Evolutionary conservation across 495 filamentous ascomycete genomes (phyloP).

Genomic region (Amorphotheca resinae): DNA sequence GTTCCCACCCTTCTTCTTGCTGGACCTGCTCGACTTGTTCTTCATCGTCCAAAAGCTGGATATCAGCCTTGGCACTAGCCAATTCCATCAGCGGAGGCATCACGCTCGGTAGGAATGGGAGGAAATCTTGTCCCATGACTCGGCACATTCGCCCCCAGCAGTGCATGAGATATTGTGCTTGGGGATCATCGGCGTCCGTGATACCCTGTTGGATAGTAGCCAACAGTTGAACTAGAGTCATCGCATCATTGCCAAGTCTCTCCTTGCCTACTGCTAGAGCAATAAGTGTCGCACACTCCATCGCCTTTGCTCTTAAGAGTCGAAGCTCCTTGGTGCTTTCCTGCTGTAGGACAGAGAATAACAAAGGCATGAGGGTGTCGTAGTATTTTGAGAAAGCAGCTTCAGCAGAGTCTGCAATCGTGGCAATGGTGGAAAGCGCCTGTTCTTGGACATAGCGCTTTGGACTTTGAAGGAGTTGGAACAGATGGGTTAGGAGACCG

Average conservation of each 20-base stretch:
- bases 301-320: slow-evolving; percentile 87
- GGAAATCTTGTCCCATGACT: slow-evolving; percentile 78
- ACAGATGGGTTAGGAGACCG: slow-evolving; percentile 66
- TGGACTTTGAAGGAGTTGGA: slow-evolving; percentile 71
- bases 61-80: slow-evolving; percentile 91
- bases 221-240: slow-evolving; percentile 73
- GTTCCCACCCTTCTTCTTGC: slow-evolving; percentile 95
- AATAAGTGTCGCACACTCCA: slow-evolving; percentile 98
- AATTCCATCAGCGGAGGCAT: slow-evolving; percentile 90
- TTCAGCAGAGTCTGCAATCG: slow-evolving; percentile 96
- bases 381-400: slow-evolving; percentile 94
- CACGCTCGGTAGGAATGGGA: slow-evolving; percentile 81
- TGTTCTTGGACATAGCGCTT: slow-evolving; percentile 98
- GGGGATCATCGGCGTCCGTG: slow-evolving; percentile 86
- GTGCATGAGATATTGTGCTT: slow-evolving; percentile 93
- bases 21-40: slow-evolving; percentile 87
- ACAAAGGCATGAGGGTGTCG: slow-evolving; percentile 81
- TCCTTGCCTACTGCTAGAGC: slow-evolving; percentile 90
- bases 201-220: slow-evolving; percentile 80
- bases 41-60: slow-evolving; percentile 91
- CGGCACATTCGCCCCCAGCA: slow-evolving; percentile 99
- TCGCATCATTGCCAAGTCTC: slow-evolving; percentile 76
- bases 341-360: slow-evolving; percentile 77
- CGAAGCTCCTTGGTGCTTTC: slow-evolving; percentile 89
- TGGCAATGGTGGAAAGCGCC: slow-evolving; percentile 94